Conservation (phyloP, 345 rosid species). For the Syzygium jambos region DNA sequence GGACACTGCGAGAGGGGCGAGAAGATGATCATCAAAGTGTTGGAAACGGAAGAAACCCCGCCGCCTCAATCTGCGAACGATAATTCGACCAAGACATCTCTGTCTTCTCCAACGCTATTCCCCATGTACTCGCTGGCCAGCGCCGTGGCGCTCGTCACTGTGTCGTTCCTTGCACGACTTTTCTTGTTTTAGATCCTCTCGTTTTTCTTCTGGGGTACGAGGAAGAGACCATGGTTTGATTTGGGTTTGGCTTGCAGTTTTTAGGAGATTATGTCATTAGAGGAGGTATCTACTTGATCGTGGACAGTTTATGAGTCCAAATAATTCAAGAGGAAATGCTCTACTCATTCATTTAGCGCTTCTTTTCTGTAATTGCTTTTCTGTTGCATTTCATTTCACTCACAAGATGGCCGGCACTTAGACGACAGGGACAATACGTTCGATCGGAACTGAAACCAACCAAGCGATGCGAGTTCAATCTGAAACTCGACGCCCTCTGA, state of each 20-base stretch:
- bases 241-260: not conserved
- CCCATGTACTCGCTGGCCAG: not conserved
- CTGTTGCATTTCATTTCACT: not conserved
- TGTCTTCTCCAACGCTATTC: not conserved
- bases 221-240: not conserved
- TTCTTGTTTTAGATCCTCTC: not conserved
- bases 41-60: constrained; percentile 1
- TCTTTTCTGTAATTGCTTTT: not conserved
- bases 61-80: not conserved
- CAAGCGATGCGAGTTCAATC: not conserved
- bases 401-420: too few species aligned
- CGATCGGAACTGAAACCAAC: not conserved
- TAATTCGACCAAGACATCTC: not conserved
- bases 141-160: not conserved
- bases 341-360: not conserved
- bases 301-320: not conserved
- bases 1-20: constrained; percentile 52
- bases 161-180: not conserved
- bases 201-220: not conserved
- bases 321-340: not conserved
- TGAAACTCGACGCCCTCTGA: too few species aligned
- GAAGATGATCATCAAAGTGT: constrained; percentile 46
- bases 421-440: too few species aligned
- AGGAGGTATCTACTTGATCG: not conserved
- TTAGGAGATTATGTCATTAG: not conserved